These are phyloP conservation scores for Chlamydomonas schloesseri DNA, from an alignment of 139 green algal species.

Conservation along the genomic window DNA sequence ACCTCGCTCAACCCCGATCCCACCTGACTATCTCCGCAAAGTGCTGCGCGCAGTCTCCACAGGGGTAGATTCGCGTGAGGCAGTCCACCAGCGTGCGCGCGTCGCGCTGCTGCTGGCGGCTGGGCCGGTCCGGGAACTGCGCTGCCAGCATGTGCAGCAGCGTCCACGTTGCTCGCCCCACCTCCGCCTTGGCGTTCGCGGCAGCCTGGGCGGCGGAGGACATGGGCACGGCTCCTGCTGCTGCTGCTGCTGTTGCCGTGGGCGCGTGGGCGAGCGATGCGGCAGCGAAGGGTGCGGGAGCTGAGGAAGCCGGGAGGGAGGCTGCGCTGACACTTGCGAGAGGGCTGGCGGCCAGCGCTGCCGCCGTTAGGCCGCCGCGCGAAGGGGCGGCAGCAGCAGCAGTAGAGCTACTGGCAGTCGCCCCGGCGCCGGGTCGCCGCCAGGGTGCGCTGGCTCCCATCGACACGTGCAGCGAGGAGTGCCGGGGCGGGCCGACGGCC, in stretches of 20 bases:
- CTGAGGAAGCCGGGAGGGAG: background rate
- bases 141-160: conserved; percentile 95
- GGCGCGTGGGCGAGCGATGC: background rate
- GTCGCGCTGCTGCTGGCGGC: conserved; percentile 83
- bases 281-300: background rate
- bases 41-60: conserved; percentile 90
- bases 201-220: background rate
- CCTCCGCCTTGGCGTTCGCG: conserved; percentile 68
- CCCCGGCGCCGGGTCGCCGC: no score
- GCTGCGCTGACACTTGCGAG: background rate
- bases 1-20: background rate
- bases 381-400: no score
- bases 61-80: conserved; percentile 94
- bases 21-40: conserved; percentile 87
- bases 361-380: no score
- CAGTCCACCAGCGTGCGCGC: conserved; percentile 72
- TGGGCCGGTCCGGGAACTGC: conserved; percentile 87
- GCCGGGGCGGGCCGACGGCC: no score
- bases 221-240: background rate
- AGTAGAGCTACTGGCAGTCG: no score
- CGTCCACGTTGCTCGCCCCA: conserved; percentile 92
- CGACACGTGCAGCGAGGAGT: no score
- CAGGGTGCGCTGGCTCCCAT: no score
- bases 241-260: background rate
- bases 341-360: no score